phyloP scores from a whole-genome alignment of 441 rosid genomes.

The Populus hybrid region DNA sequence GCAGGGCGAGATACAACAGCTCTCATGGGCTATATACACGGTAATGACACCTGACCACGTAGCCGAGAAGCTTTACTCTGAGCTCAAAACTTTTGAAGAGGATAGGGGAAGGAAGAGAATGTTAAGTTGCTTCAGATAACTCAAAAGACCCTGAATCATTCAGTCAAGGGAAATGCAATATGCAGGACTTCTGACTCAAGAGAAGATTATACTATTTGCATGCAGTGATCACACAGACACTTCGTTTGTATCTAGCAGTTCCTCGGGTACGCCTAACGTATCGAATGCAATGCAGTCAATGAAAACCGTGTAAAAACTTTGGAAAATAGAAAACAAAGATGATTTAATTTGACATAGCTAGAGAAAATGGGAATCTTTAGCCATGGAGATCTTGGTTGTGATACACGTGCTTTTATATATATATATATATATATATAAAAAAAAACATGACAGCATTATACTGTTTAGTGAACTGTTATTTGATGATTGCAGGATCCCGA shows the following conservation, averaged over 20 bases:
- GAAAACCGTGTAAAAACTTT: background rate
- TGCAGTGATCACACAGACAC: constrained; percentile 85
- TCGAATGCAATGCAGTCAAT: background rate
- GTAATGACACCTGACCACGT: constrained; percentile 54
- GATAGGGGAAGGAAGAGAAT: constrained; percentile 55
- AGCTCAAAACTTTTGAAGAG: constrained; percentile 62
- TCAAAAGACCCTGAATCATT: constrained; percentile 45
- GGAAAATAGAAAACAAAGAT: background rate
- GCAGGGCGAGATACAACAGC: constrained; percentile 98
- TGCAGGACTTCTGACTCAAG: constrained; percentile 65
- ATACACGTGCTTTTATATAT: too few species aligned
- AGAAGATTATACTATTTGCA: constrained; percentile 77
- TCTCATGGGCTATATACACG: constrained; percentile 89
- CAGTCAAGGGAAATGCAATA: constrained; percentile 48
- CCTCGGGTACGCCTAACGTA: constrained; percentile 59
- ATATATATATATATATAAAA: background rate
- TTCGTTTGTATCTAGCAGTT: constrained; percentile 89
- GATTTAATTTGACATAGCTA: background rate
- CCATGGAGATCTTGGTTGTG: background rate
- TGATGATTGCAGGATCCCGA: constrained; percentile 65
- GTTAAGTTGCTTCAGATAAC: constrained; percentile 36
- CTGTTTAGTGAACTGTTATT: background rate
- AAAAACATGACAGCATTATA: background rate
- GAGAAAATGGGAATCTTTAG: background rate
- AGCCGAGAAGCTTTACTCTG: constrained; percentile 65